These are phyloP conservation scores for Kuraishia hungarica DNA, from an alignment of 805 yeast genomes.

Conservation along the genomic window DNA sequence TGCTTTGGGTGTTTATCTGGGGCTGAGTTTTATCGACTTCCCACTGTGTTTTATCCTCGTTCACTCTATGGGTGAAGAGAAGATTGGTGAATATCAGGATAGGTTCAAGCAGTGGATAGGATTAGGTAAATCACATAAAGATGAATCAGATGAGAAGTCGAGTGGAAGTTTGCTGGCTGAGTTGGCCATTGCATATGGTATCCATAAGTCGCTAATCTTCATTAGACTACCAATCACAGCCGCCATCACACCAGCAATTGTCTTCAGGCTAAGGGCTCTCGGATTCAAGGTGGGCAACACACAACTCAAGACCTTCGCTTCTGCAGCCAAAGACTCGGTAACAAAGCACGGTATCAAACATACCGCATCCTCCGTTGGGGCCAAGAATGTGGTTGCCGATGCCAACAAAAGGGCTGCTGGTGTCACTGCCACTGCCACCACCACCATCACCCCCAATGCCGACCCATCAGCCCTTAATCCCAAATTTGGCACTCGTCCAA, in stretches of 20 bases:
- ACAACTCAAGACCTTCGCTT: constrained; percentile 32
- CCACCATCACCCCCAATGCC: constrained; percentile 9
- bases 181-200: constrained; percentile 82
- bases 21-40: constrained; percentile 64
- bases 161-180: constrained; percentile 60
- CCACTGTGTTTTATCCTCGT: constrained; percentile 80
- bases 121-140: constrained; percentile 32
- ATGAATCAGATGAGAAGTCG: constrained; percentile 9
- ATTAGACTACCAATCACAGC: constrained; percentile 87
- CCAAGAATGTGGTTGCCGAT: constrained; percentile 11
- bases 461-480: constrained; percentile 33
- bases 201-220: constrained; percentile 81
- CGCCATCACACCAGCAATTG: constrained; percentile 80
- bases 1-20: constrained; percentile 79
- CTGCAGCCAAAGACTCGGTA: constrained; percentile 16
- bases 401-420: constrained; percentile 4
- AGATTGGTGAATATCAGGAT: constrained; percentile 60
- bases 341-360: constrained; percentile 17
- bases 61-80: constrained; percentile 81
- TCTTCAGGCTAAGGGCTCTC: constrained; percentile 54
- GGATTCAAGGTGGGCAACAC: constrained; percentile 70
- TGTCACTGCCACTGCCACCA: neutral
- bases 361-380: constrained; percentile 16
- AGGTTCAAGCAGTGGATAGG: constrained; percentile 56
- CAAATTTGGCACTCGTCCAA: constrained; percentile 45